Evolutionary conservation across 1,284 basidiomycete species (phyloP), one percentile per base, ranked within the genome.

Genomic region (Cutaneotrichosporon sp.): DNA sequence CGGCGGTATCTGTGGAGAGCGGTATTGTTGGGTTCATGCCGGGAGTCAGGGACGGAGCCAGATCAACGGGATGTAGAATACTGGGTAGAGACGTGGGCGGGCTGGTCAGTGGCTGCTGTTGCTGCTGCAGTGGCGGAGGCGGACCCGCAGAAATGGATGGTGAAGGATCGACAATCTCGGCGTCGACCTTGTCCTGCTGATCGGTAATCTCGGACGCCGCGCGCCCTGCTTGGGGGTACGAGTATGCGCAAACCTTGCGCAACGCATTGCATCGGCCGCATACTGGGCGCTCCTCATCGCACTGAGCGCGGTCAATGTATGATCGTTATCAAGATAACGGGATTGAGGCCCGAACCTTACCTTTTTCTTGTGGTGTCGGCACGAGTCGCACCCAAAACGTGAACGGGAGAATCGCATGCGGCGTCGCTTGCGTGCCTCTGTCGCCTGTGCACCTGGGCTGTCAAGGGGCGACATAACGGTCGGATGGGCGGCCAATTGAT

Each of bases 341-440:
- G 3, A 20, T 8, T n/a, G 35, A 17, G 10, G 29, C 4, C 22
- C 16, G 17, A 37, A 19, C 27, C 42, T 12, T 19, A 44, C 42
- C 42, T 44, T 44, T 19, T 44, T 44, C 42, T 44, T 44, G 42
- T 44, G 42, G 19, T 44, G 42, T 11, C 42, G 42, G 19, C 42
- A 44, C 17, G 42, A 29, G 42, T 44, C 42, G 29, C 42, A 44
- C 9, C 42, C 42, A 14, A 44, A 44, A 4, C 42, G 42, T 4
- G 42, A 44, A 20, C 42, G 42, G 17, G 42, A 44, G 42, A 44
- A 44, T 11, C 42, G 42, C 42, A 44, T 44, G 19, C 42, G 42
- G 29, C 42, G 42, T 3, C 42, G 42, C 19, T 44, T 44, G 35
- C 17, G 35, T 6, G 35, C 19, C 12, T 38, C 35, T n/a, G 5